Evolutionary conservation across 2,329 filamentous ascomycete genomes (phyloP).

Genomic region (Coniochaeta prunicola): DNA sequence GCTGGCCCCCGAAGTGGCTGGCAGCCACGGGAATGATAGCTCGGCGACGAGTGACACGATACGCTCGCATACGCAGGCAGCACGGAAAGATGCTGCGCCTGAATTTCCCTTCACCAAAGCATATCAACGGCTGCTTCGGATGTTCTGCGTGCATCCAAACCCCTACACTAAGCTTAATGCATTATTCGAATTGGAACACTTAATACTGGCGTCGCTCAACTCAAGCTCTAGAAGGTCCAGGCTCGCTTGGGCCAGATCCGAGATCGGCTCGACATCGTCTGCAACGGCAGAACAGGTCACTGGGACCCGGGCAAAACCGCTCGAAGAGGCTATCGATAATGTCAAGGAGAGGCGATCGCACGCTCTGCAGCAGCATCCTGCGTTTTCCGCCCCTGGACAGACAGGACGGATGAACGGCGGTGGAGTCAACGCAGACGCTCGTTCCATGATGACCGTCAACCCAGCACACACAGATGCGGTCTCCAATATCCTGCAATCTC

Average conservation of each 20-base stretch:
- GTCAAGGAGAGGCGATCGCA: slow-evolving; percentile 62
- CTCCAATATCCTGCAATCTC: slow-evolving; percentile 56
- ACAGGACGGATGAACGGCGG: slow-evolving; percentile 23
- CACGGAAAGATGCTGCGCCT: slow-evolving; percentile 24
- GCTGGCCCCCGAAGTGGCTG: slow-evolving; percentile 23
- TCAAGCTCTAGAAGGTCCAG: slow-evolving; percentile 37
- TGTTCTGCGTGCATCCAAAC: slow-evolving; percentile 85
- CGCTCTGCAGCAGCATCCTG: slow-evolving; percentile 32
- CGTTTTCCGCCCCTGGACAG: slow-evolving; percentile 11
- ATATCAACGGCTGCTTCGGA: slow-evolving; percentile 71
- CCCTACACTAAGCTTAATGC: slow-evolving; percentile 80
- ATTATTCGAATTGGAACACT: slow-evolving; percentile 72
- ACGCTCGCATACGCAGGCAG: slow-evolving; percentile 19
- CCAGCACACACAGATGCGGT: slow-evolving; percentile 56
- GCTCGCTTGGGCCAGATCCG: slow-evolving; percentile 25
- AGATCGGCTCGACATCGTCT: slow-evolving; percentile 16
- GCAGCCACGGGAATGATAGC: slow-evolving; percentile 33
- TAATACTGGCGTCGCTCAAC: slow-evolving; percentile 70
- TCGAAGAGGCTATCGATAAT: slow-evolving; percentile 64
- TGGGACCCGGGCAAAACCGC: slow-evolving; percentile 28
- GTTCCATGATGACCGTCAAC: slow-evolving; percentile 40
- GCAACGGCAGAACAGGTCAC: slow-evolving; percentile 14
- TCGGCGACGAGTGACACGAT: slow-evolving; percentile 31
- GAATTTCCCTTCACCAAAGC: slow-evolving; percentile 77
- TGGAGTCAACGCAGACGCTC: slow-evolving; percentile 34